Base-by-base conservation (phyloP, 768 basidiomycete genomes). In the Strobilomyces echinocephalus region DNA sequence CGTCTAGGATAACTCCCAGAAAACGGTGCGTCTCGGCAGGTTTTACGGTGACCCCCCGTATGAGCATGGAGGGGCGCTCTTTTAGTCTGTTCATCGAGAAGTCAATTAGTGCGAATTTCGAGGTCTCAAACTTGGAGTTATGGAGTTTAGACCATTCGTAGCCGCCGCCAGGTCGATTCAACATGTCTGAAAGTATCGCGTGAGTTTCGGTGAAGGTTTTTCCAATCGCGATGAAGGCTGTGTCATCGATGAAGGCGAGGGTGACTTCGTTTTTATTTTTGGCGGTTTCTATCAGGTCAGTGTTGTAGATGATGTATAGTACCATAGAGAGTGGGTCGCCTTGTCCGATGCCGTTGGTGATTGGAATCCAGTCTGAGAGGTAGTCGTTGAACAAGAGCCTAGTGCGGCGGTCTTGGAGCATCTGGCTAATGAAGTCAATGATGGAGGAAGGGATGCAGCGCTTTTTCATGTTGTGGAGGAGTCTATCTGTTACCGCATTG, bases 201-300 rank as follows among this genome's bases (percentile, higher is more conserved):
- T 64, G 61, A 0, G 66, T 66, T 0, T 60, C 58, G 0, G 34
- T n/a, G 11, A 75, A 70, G 16, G 30, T 50, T 0, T 63, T 50
- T 0, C 64, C 68, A 2, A 56, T 49, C 0, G 70, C 72, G 0
- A 73, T 12, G 1, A 72, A 51, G 1, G 60, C 64, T 0, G 58
- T 60, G 46, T 75, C 62, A 31, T 75, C 66, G 0, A 73, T 64
- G 34, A 70, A 75, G 0, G 64, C 67, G 6, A 67, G 45, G 2
- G 68, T 49, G 0, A 58, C 21, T 42, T 71, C 63, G 0, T 52
- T 34, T 2, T 54, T 44, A 0, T 24, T 9, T 2, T 48, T 50
- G 0, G 68, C 53, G 0, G 46, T 16, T 0, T 62, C 41, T 0
- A 62, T 18, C 0, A 71, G 52, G 44, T 60, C 53, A 0, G 70